These are phyloP conservation scores for Talaromyces atroroseus DNA, from an alignment of 2,329 filamentous ascomycete genomes.

Conservation along the genomic window DNA sequence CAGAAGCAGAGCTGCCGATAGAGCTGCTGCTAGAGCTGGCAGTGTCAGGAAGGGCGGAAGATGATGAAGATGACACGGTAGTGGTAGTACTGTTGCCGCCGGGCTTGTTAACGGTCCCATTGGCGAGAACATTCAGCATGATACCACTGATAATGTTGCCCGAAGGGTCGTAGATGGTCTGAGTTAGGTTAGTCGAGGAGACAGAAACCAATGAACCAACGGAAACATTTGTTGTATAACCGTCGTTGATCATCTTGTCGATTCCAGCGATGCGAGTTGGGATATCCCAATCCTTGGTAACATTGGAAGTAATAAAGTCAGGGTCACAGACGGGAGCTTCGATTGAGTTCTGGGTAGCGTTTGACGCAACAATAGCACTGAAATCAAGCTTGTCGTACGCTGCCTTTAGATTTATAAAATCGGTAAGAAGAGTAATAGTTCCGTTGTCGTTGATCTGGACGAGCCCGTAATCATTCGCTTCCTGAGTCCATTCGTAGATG, in stretches of 20 bases:
- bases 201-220: constrained; percentile 59
- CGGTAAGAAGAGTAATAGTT: constrained; percentile 54
- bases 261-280: constrained; percentile 63
- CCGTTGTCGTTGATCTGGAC: constrained; percentile 57
- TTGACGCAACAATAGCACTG: constrained; percentile 57
- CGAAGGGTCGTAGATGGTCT: constrained; percentile 52
- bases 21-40: constrained; percentile 14
- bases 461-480: constrained; percentile 49
- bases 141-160: constrained; percentile 59
- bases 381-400: constrained; percentile 75
- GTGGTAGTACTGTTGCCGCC: constrained; percentile 31
- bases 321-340: constrained; percentile 59
- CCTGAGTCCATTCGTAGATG: constrained; percentile 48
- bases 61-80: background rate
- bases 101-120: constrained; percentile 54
- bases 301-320: constrained; percentile 63
- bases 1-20: constrained; percentile 17
- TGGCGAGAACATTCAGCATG: constrained; percentile 50
- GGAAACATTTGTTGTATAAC: constrained; percentile 59
- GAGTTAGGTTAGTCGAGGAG: constrained; percentile 50
- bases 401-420: constrained; percentile 67
- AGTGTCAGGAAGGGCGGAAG: background rate
- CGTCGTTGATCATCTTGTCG: constrained; percentile 67
- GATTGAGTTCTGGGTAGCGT: constrained; percentile 51
- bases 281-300: constrained; percentile 74